Base-by-base conservation (phyloP, 2,329 filamentous ascomycete genomes). In the Didymosphaeria variabile region DNA sequence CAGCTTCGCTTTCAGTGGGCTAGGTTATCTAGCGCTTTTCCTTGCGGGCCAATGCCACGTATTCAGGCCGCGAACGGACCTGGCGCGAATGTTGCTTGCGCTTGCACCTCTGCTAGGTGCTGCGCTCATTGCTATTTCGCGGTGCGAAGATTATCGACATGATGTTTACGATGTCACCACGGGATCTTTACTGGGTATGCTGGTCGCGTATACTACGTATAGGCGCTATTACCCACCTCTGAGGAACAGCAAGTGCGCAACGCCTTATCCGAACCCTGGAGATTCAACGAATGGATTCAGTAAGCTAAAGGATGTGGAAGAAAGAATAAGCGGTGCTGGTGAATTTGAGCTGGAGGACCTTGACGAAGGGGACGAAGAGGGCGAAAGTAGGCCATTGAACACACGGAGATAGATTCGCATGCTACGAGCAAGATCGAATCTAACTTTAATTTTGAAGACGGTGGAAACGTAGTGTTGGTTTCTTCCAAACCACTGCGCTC, bases 1-100 rank as follows among this genome's bases (percentile, higher is more conserved):
- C 13, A 91, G 89, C 61, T 94, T 94, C 73, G 85, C 91, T 1
- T 96, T 95, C 73, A 87, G 88, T 3, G 92, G 92, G 0, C 82
- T 96, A 10, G 91, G 92, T 2, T 95, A 91, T 72, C 79, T 93
- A 19, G 85, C 87, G 23, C 79, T 92, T 29, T 92, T 91, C 73
- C 80, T 92, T 31, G 88, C 89, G 1, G 90, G 90, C 3, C 87
- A 90, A 69, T 82, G 87, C 71, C 85, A 85, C 66, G 83, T 87
- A 6, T 84, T 88, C 61, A 80, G 86, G 19, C 87, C 87, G 2
- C 79, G 85, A 26, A 84, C 86, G 0, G 86, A 88, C 63, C 80
- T 90, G 17, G 81, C 82, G 2, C 79, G 83, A 23, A 84, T 85
- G 31, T 72, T 90, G 8, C 64, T 89, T 9, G 84, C 85, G 3